Conservation (phyloP, 768 basidiomycete species). For the Leccinum variicolor region DNA sequence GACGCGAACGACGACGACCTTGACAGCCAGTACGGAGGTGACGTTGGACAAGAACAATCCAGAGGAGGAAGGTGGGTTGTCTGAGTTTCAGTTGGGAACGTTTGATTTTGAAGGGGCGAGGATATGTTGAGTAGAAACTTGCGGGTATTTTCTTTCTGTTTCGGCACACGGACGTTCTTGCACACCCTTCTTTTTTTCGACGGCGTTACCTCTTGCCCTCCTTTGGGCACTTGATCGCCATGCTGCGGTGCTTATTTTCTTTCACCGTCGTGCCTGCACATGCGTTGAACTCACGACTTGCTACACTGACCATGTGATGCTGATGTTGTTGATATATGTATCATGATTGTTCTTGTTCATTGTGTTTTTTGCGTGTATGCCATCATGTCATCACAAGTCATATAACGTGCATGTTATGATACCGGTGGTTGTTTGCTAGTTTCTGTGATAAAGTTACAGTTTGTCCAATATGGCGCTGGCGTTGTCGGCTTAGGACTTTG, state of each 20-base stretch:
- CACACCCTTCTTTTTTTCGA: background rate
- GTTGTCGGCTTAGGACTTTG: too few species aligned
- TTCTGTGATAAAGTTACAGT: too few species aligned
- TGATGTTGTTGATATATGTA: background rate
- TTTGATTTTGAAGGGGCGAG: constrained; percentile 23
- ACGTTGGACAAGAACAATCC: constrained; percentile 8
- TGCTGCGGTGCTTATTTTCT: constrained; percentile 12
- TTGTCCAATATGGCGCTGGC: too few species aligned
- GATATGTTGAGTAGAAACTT: constrained; percentile 1
- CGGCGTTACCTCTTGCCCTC: constrained; percentile 2
- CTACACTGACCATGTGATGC: constrained; percentile 7
- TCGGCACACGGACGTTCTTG: background rate
- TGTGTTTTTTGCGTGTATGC: too few species aligned
- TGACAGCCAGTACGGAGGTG: constrained; percentile 15
- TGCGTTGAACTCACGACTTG: background rate
- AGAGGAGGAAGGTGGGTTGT: constrained; percentile 9
- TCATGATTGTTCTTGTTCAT: too few species aligned
- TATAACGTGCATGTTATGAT: too few species aligned
- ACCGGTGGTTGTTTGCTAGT: too few species aligned
- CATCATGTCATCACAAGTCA: too few species aligned
- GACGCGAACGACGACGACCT: constrained; percentile 22
- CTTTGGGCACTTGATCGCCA: background rate
- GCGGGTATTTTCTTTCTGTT: background rate
- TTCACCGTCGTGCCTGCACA: background rate
- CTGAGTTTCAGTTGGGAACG: constrained; percentile 12